These are phyloP conservation scores for Rhododendron mucronatum DNA, from an alignment of 148 eudicot species.

Conservation along the genomic window DNA sequence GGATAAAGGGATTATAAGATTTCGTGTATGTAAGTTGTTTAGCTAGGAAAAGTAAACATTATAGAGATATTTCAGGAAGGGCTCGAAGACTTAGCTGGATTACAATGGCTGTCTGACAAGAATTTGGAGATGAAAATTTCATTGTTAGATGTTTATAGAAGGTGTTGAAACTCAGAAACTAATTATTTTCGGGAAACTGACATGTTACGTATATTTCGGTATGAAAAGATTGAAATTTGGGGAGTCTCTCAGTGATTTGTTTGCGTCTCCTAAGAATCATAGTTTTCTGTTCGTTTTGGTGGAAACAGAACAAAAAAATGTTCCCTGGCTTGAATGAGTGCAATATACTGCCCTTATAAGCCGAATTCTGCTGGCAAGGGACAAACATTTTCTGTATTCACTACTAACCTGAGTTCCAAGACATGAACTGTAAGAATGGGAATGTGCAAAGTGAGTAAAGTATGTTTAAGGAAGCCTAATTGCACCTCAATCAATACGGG, in stretches of 20 bases:
- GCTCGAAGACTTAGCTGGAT: not conserved
- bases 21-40: not conserved
- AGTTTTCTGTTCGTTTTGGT: not conserved
- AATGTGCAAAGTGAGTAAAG: not conserved
- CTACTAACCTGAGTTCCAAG: not conserved
- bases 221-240: not conserved
- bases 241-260: not conserved
- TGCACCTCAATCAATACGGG: constrained; percentile 81
- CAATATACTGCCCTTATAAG: not conserved
- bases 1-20: not conserved
- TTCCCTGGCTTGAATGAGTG: not conserved
- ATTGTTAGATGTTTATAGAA: not conserved
- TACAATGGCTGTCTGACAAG: not conserved
- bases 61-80: not conserved
- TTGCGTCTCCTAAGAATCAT: not conserved
- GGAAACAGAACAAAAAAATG: not conserved
- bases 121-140: not conserved
- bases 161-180: not conserved
- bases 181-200: not conserved
- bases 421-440: not conserved
- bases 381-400: not conserved
- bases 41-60: not conserved
- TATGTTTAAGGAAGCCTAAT: not conserved
- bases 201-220: not conserved
- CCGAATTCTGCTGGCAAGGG: not conserved